Evolutionary conservation across 306 rosid species (phyloP).

Genomic region (Cyclanthera cordifolia): DNA sequence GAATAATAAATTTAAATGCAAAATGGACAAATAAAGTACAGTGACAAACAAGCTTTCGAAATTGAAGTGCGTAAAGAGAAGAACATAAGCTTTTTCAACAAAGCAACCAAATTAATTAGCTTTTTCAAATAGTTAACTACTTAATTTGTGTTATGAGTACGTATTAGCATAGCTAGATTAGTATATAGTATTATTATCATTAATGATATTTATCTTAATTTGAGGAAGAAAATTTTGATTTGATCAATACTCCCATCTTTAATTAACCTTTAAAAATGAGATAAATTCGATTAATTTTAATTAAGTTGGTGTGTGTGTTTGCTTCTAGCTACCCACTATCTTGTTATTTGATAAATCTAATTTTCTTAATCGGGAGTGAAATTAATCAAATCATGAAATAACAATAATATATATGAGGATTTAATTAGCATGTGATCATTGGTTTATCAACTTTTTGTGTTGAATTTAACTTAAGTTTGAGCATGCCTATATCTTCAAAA

Average conservation of each 20-base stretch:
- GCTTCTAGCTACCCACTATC: slow-evolving; percentile 1
- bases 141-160: no score
- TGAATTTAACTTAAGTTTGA: neutral
- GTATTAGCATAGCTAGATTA: no score
- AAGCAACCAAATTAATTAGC: neutral
- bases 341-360: neutral
- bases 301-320: neutral
- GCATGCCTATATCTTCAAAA: neutral
- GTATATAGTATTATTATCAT: no score
- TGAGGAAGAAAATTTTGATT: neutral
- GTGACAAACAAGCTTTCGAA: neutral
- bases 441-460: no score
- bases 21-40: neutral
- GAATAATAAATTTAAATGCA: neutral
- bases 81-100: neutral
- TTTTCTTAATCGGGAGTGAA: neutral
- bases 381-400: neutral
- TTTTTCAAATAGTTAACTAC: no score
- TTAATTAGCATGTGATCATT: neutral
- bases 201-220: no score
- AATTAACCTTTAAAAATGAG: neutral
- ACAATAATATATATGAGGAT: neutral
- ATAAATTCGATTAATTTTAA: neutral
- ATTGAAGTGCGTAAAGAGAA: neutral
- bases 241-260: neutral